A percentile compares a stretch with the other conserved stretches of the same genome.
These are phyloP conservation scores for Acephala macrosclerotiorum DNA, from an alignment of 2,329 filamentous ascomycete genomes.

Conservation along the genomic window DNA sequence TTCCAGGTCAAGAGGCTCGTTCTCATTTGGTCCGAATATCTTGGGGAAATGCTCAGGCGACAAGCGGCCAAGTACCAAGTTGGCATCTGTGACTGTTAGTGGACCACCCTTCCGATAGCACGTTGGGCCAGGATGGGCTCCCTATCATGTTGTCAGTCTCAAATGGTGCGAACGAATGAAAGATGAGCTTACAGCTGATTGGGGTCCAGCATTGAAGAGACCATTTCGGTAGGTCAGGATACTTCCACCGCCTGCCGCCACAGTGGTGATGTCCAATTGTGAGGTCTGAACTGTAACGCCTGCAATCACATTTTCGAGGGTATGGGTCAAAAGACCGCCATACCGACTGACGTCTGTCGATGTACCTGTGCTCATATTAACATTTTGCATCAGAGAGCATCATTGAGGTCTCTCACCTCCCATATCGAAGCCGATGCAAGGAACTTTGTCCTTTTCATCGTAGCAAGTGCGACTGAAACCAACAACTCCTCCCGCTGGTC, in stretches of 20 bases:
- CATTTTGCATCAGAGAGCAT: constrained; percentile 43
- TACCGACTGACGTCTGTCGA: constrained; percentile 74
- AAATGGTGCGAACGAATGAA: constrained; percentile 49
- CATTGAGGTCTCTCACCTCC: constrained; percentile 25
- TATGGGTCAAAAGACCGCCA: constrained; percentile 71
- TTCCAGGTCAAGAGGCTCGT: constrained; percentile 77
- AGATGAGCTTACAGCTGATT: constrained; percentile 56
- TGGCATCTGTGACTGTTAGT: constrained; percentile 89
- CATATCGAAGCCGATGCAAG: constrained; percentile 78
- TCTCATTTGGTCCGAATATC: constrained; percentile 89
- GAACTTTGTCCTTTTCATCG: constrained; percentile 67
- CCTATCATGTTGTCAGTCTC: constrained; percentile 43
- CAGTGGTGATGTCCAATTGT: constrained; percentile 81
- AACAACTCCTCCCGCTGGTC: constrained; percentile 72
- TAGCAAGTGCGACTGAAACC: constrained; percentile 71
- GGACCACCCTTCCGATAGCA: constrained; percentile 91
- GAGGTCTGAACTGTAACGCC: constrained; percentile 81
- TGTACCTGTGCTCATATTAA: constrained; percentile 50
- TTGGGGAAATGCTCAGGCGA: constrained; percentile 91
- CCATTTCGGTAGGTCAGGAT: constrained; percentile 73
- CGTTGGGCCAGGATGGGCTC: constrained; percentile 89
- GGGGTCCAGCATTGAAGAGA: constrained; percentile 74
- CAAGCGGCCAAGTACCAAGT: constrained; percentile 82
- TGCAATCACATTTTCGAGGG: constrained; percentile 80
- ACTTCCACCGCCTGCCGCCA: constrained; percentile 51